These are phyloP conservation scores for Mycena belliarum DNA, from an alignment of 768 basidiomycete genomes.

Conservation along the genomic window DNA sequence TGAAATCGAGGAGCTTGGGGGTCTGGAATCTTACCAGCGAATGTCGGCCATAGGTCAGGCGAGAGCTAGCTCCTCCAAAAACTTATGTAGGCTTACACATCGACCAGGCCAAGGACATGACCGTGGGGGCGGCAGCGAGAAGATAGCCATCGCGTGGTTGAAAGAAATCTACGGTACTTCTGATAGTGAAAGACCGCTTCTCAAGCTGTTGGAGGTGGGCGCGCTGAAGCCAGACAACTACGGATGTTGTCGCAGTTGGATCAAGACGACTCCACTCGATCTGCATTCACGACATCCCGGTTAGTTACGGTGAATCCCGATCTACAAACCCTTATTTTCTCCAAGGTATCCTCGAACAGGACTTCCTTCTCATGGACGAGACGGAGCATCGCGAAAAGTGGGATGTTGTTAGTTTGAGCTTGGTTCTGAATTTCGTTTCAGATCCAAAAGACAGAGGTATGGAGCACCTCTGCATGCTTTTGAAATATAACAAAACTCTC, in stretches of 20 bases:
- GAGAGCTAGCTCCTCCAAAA: neutral
- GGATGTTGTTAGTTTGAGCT: constrained; percentile 81
- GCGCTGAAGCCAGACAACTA: constrained; percentile 88
- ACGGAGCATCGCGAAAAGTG: constrained; percentile 55
- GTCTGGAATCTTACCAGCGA: constrained; percentile 76
- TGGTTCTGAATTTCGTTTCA: constrained; percentile 90
- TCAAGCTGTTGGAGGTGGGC: constrained; percentile 85
- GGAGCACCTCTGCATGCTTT: constrained; percentile 3
- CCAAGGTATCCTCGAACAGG: constrained; percentile 71
- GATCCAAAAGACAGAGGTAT: constrained; percentile 73
- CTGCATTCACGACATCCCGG: constrained; percentile 77
- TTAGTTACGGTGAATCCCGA: neutral
- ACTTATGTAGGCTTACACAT: neutral
- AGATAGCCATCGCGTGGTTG: constrained; percentile 76
- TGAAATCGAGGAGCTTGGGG: constrained; percentile 72
- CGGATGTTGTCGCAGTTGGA: constrained; percentile 63
- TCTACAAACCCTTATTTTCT: neutral
- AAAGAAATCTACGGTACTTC: constrained; percentile 45
- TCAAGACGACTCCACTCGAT: constrained; percentile 76
- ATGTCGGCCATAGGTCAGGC: constrained; percentile 82
- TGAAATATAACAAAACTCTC: neutral
- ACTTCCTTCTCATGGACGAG: constrained; percentile 70
- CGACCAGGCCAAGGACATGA: constrained; percentile 68
- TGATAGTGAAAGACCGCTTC: constrained; percentile 9
- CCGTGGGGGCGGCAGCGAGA: constrained; percentile 88